phyloP scores from a whole-genome alignment of 2,329 filamentous ascomycete species.

The Gaeumannomyces tritici region DNA sequence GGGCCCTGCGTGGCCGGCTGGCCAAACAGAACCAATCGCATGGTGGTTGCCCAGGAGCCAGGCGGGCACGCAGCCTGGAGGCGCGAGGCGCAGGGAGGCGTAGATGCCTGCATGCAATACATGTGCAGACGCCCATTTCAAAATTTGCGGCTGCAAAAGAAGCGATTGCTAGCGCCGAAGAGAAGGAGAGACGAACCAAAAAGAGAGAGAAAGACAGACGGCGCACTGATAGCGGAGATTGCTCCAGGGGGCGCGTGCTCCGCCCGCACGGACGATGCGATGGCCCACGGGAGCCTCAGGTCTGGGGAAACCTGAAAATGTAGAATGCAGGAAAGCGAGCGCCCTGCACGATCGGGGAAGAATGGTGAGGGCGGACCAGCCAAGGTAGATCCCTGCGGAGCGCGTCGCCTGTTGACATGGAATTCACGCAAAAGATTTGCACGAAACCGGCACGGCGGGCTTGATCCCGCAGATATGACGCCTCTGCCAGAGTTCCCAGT shows the following conservation, averaged over 20 bases:
- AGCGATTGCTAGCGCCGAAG: not conserved
- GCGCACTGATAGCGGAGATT: not conserved
- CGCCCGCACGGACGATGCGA: not conserved
- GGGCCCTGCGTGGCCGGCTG: not conserved
- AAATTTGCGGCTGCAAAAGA: no score
- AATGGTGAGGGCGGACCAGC: not conserved
- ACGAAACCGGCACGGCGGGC: not conserved
- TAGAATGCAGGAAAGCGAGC: no score
- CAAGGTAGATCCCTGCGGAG: not conserved
- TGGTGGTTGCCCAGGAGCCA: not conserved
- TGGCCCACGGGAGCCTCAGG: no score
- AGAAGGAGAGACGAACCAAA: not conserved
- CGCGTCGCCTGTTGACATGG: not conserved
- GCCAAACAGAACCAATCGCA: not conserved
- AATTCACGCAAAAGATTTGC: not conserved
- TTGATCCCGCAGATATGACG: not conserved
- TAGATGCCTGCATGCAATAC: not conserved
- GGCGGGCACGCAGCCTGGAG: no score
- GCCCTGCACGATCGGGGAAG: not conserved
- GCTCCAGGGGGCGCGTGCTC: not conserved
- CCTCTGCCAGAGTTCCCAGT: not conserved
- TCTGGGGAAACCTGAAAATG: no score
- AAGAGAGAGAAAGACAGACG: not conserved
- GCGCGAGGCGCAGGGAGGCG: no score
- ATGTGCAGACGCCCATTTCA: no score